Evolutionary conservation across 306 rosid species (phyloP).

Genomic region (Casuarina cunninghamiana): DNA sequence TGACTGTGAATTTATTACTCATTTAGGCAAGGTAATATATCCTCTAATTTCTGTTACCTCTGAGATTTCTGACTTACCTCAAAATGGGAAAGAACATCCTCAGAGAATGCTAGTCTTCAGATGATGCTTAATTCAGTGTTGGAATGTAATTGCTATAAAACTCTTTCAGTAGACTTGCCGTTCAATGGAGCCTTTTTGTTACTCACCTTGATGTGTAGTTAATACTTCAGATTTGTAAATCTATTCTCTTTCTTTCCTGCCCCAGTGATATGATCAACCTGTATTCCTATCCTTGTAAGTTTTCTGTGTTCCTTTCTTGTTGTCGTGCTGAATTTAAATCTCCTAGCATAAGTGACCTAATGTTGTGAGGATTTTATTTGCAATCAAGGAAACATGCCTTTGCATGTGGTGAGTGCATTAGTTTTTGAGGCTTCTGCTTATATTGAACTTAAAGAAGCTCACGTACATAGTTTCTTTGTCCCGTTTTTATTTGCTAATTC

Average conservation of each 20-base stretch:
- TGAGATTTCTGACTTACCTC: background rate
- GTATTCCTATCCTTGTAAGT: background rate
- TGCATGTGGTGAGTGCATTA: background rate
- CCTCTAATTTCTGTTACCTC: constrained; percentile 4
- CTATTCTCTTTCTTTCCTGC: background rate
- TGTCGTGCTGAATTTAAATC: background rate
- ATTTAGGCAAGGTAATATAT: constrained; percentile 76
- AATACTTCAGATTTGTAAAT: background rate
- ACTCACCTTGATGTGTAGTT: background rate
- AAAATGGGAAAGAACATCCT: too few species aligned
- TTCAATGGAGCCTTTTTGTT: background rate
- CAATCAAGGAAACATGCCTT: background rate
- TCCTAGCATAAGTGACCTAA: background rate
- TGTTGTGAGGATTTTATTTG: background rate
- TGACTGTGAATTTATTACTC: constrained; percentile 76
- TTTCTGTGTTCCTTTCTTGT: background rate
- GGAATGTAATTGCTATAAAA: background rate
- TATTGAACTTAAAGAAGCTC: background rate
- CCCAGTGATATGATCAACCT: background rate
- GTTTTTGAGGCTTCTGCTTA: background rate
- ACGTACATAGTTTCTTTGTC: background rate
- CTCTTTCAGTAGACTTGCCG: background rate
- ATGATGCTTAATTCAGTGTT: constrained; percentile 14
- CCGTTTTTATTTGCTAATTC: too few species aligned
- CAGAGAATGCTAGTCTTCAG: background rate